Conservation (phyloP, 2,329 filamentous ascomycete genomes). For the Penicillium decumbens region DNA sequence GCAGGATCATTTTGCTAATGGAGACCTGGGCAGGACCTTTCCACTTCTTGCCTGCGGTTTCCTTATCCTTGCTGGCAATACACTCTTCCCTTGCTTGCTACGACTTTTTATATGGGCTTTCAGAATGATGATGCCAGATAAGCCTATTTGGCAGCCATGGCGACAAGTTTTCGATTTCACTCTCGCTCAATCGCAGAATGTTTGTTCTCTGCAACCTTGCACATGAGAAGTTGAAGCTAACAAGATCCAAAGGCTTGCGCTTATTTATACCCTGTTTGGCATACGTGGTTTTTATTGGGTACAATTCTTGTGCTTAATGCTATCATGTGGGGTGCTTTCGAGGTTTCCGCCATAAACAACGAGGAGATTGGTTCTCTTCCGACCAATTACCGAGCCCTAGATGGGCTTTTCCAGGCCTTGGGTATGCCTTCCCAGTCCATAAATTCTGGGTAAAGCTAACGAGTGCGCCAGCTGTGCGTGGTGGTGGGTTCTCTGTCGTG, state of each 20-base stretch:
- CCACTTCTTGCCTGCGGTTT: conserved; percentile 48
- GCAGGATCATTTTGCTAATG: neutral
- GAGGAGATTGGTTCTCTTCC: conserved; percentile 51
- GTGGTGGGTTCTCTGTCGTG: conserved; percentile 63
- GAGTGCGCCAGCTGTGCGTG: conserved; percentile 47
- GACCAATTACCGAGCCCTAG: conserved; percentile 52
- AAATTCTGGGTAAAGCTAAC: neutral
- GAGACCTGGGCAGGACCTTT: conserved; percentile 27
- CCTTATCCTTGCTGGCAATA: conserved; percentile 62
- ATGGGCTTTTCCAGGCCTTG: conserved; percentile 60
- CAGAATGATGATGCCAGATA: conserved; percentile 27
- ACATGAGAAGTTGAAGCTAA: neutral
- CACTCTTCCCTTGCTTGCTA: conserved; percentile 61
- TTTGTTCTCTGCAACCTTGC: neutral
- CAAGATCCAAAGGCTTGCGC: conserved; percentile 23
- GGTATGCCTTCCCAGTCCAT: conserved; percentile 30
- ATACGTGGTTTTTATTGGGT: conserved; percentile 62
- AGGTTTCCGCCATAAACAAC: conserved; percentile 61
- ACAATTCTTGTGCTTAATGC: conserved; percentile 58
- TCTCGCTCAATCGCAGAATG: conserved; percentile 30
- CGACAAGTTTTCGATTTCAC: conserved; percentile 31
- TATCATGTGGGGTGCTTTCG: conserved; percentile 63
- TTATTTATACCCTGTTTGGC: conserved; percentile 56
- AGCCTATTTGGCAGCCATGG: conserved; percentile 27
- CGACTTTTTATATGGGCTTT: conserved; percentile 56